Evolutionary conservation across 768 basidiomycete species (phyloP).

Genomic region (Cystofilobasidium ferigula): DNA sequence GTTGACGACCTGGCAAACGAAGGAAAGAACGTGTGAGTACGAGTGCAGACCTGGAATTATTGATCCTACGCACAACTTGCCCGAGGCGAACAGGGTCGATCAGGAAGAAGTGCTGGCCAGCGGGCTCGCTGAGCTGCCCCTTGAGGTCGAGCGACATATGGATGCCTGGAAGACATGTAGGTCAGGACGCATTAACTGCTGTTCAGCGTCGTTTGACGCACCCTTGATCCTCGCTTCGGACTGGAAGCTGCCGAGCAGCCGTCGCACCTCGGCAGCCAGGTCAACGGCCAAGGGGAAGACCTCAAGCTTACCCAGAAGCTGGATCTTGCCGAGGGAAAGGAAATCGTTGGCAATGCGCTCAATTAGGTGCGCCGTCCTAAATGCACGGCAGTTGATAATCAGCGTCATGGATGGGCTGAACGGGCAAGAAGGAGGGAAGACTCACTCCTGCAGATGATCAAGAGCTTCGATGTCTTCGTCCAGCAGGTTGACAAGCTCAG

Average conservation of each 20-base stretch:
- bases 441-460: neutral
- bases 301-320: conserved; percentile 36
- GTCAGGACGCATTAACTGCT: too few species aligned
- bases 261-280: conserved; percentile 34
- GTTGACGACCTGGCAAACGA: too few species aligned
- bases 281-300: conserved; percentile 30
- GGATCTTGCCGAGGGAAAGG: conserved; percentile 40
- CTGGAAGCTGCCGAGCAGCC: conserved; percentile 38
- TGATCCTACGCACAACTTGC: too few species aligned
- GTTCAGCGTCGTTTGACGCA: too few species aligned
- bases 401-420: too few species aligned
- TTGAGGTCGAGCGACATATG: conserved; percentile 35
- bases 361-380: neutral
- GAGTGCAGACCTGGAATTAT: too few species aligned
- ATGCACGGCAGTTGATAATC: too few species aligned
- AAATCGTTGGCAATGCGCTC: conserved; percentile 35
- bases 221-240: conserved; percentile 38
- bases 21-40: too few species aligned
- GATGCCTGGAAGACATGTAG: conserved; percentile 32
- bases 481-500: conserved; percentile 16
- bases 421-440: too few species aligned
- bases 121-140: conserved; percentile 18
- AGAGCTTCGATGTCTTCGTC: conserved; percentile 23
- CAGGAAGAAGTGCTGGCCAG: conserved; percentile 6
- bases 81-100: conserved; percentile 31